Conservation (phyloP, 2,329 filamentous ascomycete genomes). For the Teratosphaeria gauchensis region DNA sequence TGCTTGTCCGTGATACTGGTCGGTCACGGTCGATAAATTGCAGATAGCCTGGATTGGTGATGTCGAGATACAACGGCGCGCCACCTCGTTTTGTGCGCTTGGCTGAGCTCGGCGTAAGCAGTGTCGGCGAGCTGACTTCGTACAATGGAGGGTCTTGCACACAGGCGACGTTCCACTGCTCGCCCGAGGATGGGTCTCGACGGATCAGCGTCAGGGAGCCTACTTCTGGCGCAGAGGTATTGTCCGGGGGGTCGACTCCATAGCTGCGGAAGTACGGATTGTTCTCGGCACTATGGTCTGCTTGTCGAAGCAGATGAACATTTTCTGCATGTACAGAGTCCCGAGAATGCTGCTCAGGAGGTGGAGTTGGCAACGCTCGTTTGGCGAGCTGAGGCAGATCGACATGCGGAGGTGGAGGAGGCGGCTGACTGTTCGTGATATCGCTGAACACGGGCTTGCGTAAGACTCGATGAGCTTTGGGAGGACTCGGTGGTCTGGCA, state of each 20-base stretch:
- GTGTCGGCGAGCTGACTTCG: constrained; percentile 35
- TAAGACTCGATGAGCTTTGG: constrained; percentile 8
- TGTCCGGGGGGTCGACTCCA: background rate
- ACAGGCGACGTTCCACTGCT: constrained; percentile 43
- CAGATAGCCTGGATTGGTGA: constrained; percentile 50
- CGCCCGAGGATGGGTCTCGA: constrained; percentile 38
- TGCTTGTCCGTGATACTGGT: constrained; percentile 18
- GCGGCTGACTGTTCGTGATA: background rate
- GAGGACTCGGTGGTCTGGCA: constrained; percentile 4
- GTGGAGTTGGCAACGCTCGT: constrained; percentile 18
- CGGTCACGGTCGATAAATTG: constrained; percentile 40
- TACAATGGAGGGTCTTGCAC: constrained; percentile 37
- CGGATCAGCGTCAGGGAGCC: constrained; percentile 39
- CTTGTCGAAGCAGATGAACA: constrained; percentile 11
- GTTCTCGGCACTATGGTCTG: constrained; percentile 12
- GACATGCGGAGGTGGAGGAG: constrained; percentile 1
- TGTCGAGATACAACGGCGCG: constrained; percentile 42
- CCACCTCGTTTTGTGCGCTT: constrained; percentile 29
- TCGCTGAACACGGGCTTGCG: constrained; percentile 15
- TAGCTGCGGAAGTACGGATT: constrained; percentile 17
- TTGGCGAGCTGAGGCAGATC: constrained; percentile 14
- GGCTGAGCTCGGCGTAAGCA: constrained; percentile 15
- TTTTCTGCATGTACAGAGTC: constrained; percentile 15
- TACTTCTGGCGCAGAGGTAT: constrained; percentile 5
- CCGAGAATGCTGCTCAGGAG: constrained; percentile 11